Evolutionary conservation across 1,284 basidiomycete genomes (phyloP), one percentile per base, ranked within the genome.

Genomic region (Austroboletus olivaceoglutinosus): DNA sequence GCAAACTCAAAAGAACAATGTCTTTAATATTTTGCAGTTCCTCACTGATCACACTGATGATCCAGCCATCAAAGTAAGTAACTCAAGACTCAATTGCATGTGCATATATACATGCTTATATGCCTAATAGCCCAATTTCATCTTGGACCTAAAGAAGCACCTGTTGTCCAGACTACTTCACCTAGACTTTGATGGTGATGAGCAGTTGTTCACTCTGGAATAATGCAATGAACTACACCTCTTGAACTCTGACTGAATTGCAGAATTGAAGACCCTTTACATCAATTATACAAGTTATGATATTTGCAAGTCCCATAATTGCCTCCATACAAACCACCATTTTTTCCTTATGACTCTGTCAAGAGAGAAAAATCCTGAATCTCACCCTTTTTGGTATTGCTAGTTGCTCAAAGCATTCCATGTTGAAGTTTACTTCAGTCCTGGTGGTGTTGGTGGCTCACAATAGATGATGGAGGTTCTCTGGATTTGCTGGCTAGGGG

Each of bases 231-330:
- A 18, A 5, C n/a, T 55, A 4, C 31, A 40, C 0, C 44, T 56
- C 6, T 4, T 51, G 15, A 27, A 51, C 13, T 38, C 54, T 21
- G 54, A 51, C 33, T 18, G 10, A 0, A 30, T 56, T 1, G 4
- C 4, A 5, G n/a, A 22, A 5, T 33, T 38, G 4, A 52, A 33
- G 23, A 11, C n/a, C 6, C 27, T 55, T 1, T 58, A 57, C 2
- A 40, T 73, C 39, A 61, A 70, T 30, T 70, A 65, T 42, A 71
- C 65, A 0, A 63, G 60, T 0, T 73, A 73, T 33, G 31, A 33
- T 33, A 33, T 33, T 4, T 12, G 31, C 12, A 7, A 12, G 6
- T 6, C 4, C 12, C 47, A 62, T 65, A 63, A 19, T 45, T 58
- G 53, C 1, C 53, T 72, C 22, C 67, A 64, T 23, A 57, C 61